Percentiles rank a stretch among this genome's conserved stretches.
phyloP scores from a whole-genome alignment of 2,329 filamentous ascomycete species.

The Ophiocordyceps polyrhachis-furcata region DNA sequence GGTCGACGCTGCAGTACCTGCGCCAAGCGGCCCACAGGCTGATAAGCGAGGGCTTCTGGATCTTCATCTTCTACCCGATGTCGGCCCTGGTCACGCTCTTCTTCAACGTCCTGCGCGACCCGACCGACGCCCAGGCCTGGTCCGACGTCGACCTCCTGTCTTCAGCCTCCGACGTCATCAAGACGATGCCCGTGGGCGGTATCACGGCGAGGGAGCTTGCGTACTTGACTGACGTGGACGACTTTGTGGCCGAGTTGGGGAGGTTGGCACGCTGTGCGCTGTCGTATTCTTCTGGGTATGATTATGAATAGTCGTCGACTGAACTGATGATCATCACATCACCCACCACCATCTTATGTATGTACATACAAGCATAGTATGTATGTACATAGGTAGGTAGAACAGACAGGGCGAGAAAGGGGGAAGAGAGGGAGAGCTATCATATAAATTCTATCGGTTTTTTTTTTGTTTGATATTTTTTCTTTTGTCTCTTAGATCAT shows the following conservation, averaged over 20 bases:
- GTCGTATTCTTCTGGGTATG: too few relatives aligned
- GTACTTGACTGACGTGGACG: constrained; percentile 20
- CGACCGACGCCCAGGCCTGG: constrained; percentile 20
- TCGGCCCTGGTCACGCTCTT: constrained; percentile 34
- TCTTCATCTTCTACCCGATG: constrained; percentile 37
- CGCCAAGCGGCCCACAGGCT: constrained; percentile 21
- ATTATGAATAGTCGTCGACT: too few relatives aligned
- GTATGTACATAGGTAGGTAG: too few relatives aligned
- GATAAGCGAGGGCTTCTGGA: constrained; percentile 29
- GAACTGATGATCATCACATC: too few relatives aligned
- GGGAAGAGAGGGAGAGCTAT: too few relatives aligned
- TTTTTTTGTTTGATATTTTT: too few relatives aligned
- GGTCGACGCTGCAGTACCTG: constrained; percentile 32
- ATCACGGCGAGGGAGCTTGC: constrained; percentile 16
- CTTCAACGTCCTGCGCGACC: constrained; percentile 31
- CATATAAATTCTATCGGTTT: too few relatives aligned
- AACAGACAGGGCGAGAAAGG: too few relatives aligned
- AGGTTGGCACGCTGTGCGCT: constrained; percentile 24
- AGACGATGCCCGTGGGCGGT: constrained; percentile 14
- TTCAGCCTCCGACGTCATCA: constrained; percentile 22
- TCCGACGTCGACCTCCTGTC: constrained; percentile 27
- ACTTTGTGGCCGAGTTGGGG: constrained; percentile 25
- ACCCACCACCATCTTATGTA: too few relatives aligned
- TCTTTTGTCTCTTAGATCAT: too few relatives aligned
- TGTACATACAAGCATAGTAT: too few relatives aligned